Evolutionary conservation across 495 filamentous ascomycete genomes (phyloP), one percentile per base, ranked within the genome.

Genomic region (Lasiosphaeria ovina): DNA sequence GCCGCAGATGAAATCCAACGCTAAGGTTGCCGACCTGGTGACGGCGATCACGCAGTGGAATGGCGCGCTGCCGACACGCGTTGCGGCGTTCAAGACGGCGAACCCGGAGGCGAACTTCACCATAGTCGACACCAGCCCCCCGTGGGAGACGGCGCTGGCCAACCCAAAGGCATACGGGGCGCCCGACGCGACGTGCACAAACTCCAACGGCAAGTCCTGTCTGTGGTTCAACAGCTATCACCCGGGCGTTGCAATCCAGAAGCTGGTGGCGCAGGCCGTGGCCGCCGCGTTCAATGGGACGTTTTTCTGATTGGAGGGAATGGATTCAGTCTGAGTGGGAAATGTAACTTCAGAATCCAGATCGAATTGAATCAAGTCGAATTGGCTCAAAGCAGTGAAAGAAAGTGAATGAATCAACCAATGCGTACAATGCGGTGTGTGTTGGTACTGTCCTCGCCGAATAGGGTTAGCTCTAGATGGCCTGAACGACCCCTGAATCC

Each of bases 241-340:
- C 17, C 57, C 57, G 57, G 57, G 57, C 11, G 49, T 38, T 48
- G 36, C 35, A n/a, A 59, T 59, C 14, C 57, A 59, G n/a, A 59
- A 48, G 57, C 35, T 59, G n/a, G 7, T 59, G 5, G 57, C 57
- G 10, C 35, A 44, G 35, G 35, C 31, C n/a, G 48, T 58, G 14
- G 56, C 56, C 8, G n/a, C 31, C 12, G 57, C 57, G 48, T 51
- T 32, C 16, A 59, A 48, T 8, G 57, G 35, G 48, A 52, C 35
- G 4, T 59, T 59, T 35, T 59, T 59, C 44, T 47, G 5, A 47
- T 24, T 24, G 24, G 24, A 2, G 24, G 24, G 24, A 24, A 24
- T 24, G 24, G 24, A 24, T 24, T 24, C 24, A 24, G 24, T 24
- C 24, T 24, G 24, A 24, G 24, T 24, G 24, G 24, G 24, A 24